A percentile compares a stretch with the other conserved stretches of the same genome.
These are phyloP conservation scores for Metschnikowia cubensis DNA, from an alignment of 805 yeast species.

Conservation along the genomic window DNA sequence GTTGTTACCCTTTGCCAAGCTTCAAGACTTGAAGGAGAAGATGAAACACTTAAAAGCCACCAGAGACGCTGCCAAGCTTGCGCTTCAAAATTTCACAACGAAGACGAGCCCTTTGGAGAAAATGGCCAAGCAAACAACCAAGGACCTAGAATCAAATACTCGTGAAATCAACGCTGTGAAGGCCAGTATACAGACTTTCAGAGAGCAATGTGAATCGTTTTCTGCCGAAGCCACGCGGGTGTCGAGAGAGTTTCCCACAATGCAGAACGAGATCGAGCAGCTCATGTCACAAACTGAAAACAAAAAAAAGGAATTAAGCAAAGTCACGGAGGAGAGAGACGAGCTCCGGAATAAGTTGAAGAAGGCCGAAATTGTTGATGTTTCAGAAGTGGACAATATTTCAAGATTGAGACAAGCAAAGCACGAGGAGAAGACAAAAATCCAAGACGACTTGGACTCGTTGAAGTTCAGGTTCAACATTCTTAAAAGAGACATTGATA, in stretches of 20 bases:
- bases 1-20: conserved; percentile 39
- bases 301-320: conserved; percentile 13
- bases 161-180: not conserved
- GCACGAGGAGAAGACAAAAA: conserved; percentile 22
- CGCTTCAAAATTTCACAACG: conserved; percentile 24
- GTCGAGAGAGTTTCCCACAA: conserved; percentile 1
- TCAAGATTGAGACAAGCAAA: conserved; percentile 8
- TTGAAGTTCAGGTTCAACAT: conserved; percentile 6
- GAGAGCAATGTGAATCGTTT: conserved; percentile 5
- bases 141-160: not conserved
- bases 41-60: conserved; percentile 31
- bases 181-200: conserved; percentile 1
- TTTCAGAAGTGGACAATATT: conserved; percentile 4
- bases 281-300: conserved; percentile 12
- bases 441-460: conserved; percentile 23
- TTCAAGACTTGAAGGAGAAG: conserved; percentile 33
- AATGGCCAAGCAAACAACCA: not conserved
- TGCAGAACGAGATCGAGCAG: conserved; percentile 12
- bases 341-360: conserved; percentile 7
- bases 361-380: conserved; percentile 10
- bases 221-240: not conserved
- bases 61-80: conserved; percentile 33
- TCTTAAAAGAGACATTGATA: conserved; percentile 9
- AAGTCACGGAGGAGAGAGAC: conserved; percentile 10
- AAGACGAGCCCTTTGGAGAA: conserved; percentile 24